Evolutionary conservation across 2,329 filamentous ascomycete genomes (phyloP).

Genomic region (Colletotrichum plurivorum): DNA sequence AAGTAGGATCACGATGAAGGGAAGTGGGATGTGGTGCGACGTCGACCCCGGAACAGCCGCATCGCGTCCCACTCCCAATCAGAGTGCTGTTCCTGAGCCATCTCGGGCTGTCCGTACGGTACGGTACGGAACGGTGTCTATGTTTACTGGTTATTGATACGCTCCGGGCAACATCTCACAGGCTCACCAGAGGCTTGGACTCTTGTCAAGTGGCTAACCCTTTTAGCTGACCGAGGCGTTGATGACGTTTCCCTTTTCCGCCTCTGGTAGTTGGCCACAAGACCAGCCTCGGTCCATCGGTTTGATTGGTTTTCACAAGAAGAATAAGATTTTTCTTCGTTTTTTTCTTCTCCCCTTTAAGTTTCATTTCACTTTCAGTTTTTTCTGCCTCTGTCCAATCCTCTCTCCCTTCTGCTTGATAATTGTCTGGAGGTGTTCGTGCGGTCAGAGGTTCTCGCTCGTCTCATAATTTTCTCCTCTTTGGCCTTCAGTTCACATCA

Average conservation of each 20-base stretch:
- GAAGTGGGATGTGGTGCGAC: not conserved
- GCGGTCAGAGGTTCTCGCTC: slow-evolving; percentile 1
- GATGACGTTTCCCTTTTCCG: slow-evolving; percentile 35
- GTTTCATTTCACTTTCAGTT: not conserved
- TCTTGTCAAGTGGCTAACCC: no score
- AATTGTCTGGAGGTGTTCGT: slow-evolving; percentile 20
- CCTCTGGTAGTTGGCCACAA: slow-evolving; percentile 31
- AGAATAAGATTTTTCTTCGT: not conserved
- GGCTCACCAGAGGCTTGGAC: no score
- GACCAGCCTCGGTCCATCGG: slow-evolving; percentile 2
- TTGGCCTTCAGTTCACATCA: not conserved
- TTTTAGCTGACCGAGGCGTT: slow-evolving; percentile 6
- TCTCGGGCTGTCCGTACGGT: slow-evolving; percentile 25
- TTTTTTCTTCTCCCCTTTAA: not conserved
- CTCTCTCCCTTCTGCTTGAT: not conserved
- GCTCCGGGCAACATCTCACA: no score
- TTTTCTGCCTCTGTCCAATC: not conserved
- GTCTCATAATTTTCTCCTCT: slow-evolving; percentile 2
- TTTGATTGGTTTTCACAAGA: slow-evolving; percentile 21
- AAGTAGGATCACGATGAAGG: not conserved
- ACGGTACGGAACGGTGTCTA: not conserved
- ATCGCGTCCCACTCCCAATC: slow-evolving; percentile 15
- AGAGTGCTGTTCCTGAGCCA: slow-evolving; percentile 1
- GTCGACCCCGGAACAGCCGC: not conserved
- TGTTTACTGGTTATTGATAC: not conserved